Base-by-base conservation (phyloP, 2,329 filamentous ascomycete genomes). In the Xylogone sp. region DNA sequence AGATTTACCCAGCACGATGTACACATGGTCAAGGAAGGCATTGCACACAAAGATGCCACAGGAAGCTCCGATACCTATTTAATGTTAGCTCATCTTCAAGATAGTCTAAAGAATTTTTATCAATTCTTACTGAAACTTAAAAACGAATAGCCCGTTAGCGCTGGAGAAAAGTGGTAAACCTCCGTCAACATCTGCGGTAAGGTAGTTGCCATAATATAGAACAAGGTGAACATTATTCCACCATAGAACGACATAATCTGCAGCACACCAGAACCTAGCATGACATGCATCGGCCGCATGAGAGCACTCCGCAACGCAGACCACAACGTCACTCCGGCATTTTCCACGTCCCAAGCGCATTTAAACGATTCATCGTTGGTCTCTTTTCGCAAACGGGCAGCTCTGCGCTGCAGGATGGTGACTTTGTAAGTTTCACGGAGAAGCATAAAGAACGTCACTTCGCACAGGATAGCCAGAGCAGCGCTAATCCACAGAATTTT, bases 351-450 rank as follows among this genome's bases (percentile, higher is more conserved):
- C 68, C 48, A 62, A 0, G 55, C 55, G 53, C 59, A 60, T 39
- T 55, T 60, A 3, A 39, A 18, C 10, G 34, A 39, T 18, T 81
- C 75, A 56, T 94, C 88, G 39, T 79, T 83, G 0, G 79, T 87
- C 53, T 89, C 82, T 63, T 85, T 84, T 39, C 88, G 79, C 56
- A 81, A 67, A 29, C 75, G 75, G 0, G 78, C 80, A 0, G 84
- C 76, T 48, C 73, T 67, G 2, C 69, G 69, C 43, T 72, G 65
- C 42, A 85, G 65, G 44, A 86, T 81, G 1, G 73, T 68, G 42
- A 82, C 72, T 59, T 76, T 78, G 65, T 86, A 86, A 12, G 83
- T 86, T 68, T 87, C 83, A 5, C 73, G 67, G 59, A 80, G 82
- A 59, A 68, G 75, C 0, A 68, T 67, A 7, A 84, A 62, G 54